These are phyloP conservation scores for Fusarium redolens DNA, from an alignment of 2,329 filamentous ascomycete genomes.

Conservation along the genomic window DNA sequence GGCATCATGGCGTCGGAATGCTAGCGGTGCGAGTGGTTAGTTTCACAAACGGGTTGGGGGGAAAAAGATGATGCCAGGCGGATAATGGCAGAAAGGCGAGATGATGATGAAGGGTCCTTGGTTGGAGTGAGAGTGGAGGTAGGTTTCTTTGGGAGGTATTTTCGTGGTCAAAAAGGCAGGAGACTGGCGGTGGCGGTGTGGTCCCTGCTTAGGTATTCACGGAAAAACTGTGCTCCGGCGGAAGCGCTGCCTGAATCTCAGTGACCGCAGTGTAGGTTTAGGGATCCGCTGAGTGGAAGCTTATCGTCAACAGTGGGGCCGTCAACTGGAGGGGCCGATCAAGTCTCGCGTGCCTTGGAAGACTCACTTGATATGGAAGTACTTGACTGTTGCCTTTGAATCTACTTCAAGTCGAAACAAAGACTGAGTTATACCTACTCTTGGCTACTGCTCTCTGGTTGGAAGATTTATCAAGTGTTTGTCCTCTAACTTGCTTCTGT, in stretches of 20 bases:
- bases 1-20: constrained; percentile 49
- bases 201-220: constrained; percentile 41
- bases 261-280: neutral
- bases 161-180: constrained; percentile 29
- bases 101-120: constrained; percentile 10
- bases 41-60: constrained; percentile 30
- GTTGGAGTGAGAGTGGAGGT: constrained; percentile 19
- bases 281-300: neutral
- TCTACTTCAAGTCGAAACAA: constrained; percentile 4
- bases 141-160: constrained; percentile 37
- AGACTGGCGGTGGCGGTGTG: constrained; percentile 38
- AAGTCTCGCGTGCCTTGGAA: constrained; percentile 19
- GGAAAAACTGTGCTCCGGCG: constrained; percentile 27
- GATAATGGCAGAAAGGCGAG: constrained; percentile 19
- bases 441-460: neutral
- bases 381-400: constrained; percentile 1
- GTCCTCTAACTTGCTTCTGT: neutral
- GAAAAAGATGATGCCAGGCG: constrained; percentile 27
- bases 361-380: constrained; percentile 21
- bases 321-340: constrained; percentile 17
- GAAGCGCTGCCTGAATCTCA: neutral
- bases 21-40: constrained; percentile 42
- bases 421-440: neutral
- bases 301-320: constrained; percentile 38
- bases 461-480: neutral